Conservation (phyloP, 371 early-diverging fungal genomes). For the Mucor saturninus region DNA sequence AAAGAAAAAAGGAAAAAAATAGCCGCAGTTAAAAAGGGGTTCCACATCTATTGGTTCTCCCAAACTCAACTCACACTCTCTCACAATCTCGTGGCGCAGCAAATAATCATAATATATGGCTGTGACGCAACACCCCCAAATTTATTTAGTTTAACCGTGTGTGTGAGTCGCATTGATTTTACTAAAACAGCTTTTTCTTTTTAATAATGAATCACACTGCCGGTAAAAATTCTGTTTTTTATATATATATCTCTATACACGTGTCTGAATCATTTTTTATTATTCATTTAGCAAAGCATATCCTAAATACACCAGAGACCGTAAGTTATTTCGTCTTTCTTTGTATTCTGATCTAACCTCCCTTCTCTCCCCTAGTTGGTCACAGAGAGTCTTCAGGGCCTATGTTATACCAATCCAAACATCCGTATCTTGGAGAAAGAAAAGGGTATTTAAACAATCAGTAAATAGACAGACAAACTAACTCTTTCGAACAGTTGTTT, state of each 20-base stretch:
- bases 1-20: slow-evolving; percentile 12
- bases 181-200: not conserved
- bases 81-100: slow-evolving; percentile 29
- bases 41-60: slow-evolving; percentile 19
- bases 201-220: not conserved
- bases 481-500: slow-evolving; percentile 47
- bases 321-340: slow-evolving; percentile 13
- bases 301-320: slow-evolving; percentile 42
- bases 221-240: not conserved
- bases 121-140: not conserved
- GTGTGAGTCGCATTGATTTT: not conserved
- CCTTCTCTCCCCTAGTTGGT: slow-evolving; percentile 30
- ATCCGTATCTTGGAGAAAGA: slow-evolving; percentile 37
- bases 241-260: not conserved
- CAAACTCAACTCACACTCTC: not conserved
- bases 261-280: not conserved
- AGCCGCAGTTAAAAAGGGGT: slow-evolving; percentile 27
- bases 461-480: not conserved
- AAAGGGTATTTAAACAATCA: slow-evolving; percentile 27
- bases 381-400: slow-evolving; percentile 41
- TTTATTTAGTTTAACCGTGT: not conserved
- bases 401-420: slow-evolving; percentile 49
- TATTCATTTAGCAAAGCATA: slow-evolving; percentile 35
- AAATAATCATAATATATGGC: not conserved
- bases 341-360: not conserved